Percentiles rank a stretch among this genome's conserved stretches.
phyloP scores from a whole-genome alignment of 2,329 filamentous ascomycete species.

The Colletotrichum sp. region DNA sequence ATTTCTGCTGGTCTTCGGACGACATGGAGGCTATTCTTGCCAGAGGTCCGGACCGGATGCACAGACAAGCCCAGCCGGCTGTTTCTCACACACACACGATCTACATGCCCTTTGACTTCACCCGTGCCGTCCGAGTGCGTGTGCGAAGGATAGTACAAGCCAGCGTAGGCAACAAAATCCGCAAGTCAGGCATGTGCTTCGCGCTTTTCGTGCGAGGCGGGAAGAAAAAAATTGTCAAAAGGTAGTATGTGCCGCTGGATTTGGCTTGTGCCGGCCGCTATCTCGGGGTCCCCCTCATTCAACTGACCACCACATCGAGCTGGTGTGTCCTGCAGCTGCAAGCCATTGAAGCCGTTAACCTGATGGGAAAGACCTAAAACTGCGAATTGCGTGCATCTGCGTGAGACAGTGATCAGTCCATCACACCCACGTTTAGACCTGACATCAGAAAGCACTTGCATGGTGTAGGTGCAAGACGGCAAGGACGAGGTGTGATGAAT shows the following conservation, averaged over 20 bases:
- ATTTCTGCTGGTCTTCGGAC: slow-evolving; percentile 11
- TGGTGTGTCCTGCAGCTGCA: slow-evolving; percentile 16
- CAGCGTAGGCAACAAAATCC: background rate
- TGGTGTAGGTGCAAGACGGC: slow-evolving; percentile 1
- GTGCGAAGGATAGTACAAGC: background rate
- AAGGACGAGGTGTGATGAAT: slow-evolving; percentile 7
- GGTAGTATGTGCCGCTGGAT: background rate
- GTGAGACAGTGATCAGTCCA: slow-evolving; percentile 13
- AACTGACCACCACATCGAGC: background rate
- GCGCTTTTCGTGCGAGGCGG: background rate
- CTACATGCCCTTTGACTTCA: background rate
- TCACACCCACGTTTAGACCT: slow-evolving; percentile 5
- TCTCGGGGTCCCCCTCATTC: slow-evolving; percentile 6
- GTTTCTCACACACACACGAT: background rate
- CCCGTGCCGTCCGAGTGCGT: slow-evolving; percentile 7
- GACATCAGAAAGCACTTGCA: slow-evolving; percentile 20
- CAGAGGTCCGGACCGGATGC: slow-evolving; percentile 11
- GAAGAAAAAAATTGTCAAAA: background rate
- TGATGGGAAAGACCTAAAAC: background rate
- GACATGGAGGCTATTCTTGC: background rate
- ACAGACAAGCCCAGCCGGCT: background rate
- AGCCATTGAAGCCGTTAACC: slow-evolving; percentile 14
- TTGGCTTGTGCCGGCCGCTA: slow-evolving; percentile 10
- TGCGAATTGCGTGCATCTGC: slow-evolving; percentile 9
- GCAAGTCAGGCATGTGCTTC: slow-evolving; percentile 1